Conservation (phyloP, 768 basidiomycete species). For the Rhizopogon salebrosus region DNA sequence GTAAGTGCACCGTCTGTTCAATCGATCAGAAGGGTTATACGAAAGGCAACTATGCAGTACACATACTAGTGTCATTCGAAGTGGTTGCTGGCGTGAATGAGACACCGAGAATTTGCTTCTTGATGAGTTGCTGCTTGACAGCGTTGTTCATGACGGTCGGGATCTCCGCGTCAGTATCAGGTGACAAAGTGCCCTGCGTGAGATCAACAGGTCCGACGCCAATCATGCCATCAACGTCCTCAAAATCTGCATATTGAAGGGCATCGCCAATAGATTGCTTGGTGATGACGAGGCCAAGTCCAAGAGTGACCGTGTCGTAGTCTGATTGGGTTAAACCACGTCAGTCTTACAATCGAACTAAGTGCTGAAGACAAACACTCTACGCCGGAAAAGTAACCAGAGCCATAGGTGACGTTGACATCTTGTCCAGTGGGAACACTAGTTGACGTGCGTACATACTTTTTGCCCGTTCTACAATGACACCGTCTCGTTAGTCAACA, state of each 20-base stretch:
- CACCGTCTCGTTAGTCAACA: background rate
- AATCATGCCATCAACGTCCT: slow-evolving; percentile 21
- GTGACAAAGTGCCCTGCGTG: slow-evolving; percentile 6
- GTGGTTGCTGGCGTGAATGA: slow-evolving; percentile 18
- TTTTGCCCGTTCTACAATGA: slow-evolving; percentile 13
- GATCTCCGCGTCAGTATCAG: slow-evolving; percentile 3
- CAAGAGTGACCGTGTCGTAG: slow-evolving; percentile 21
- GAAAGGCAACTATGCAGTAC: no score
- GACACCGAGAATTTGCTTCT: slow-evolving; percentile 13
- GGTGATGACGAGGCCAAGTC: slow-evolving; percentile 17
- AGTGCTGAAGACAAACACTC: slow-evolving; percentile 22
- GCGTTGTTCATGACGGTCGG: slow-evolving; percentile 25
- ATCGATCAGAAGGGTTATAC: background rate
- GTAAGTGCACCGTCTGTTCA: slow-evolving; percentile 20
- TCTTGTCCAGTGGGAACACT: slow-evolving; percentile 20
- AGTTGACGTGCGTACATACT: slow-evolving; percentile 17
- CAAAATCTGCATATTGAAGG: slow-evolving; percentile 8
- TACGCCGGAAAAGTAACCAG: slow-evolving; percentile 22
- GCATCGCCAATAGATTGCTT: slow-evolving; percentile 27
- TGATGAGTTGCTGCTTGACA: slow-evolving; percentile 13
- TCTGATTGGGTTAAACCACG: slow-evolving; percentile 6
- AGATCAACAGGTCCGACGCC: slow-evolving; percentile 21
- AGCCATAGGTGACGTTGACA: slow-evolving; percentile 8
- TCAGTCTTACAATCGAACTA: background rate
- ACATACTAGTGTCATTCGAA: slow-evolving; percentile 13